phyloP scores from a whole-genome alignment of 2,329 filamentous ascomycete genomes.

The Cercospora beticola region DNA sequence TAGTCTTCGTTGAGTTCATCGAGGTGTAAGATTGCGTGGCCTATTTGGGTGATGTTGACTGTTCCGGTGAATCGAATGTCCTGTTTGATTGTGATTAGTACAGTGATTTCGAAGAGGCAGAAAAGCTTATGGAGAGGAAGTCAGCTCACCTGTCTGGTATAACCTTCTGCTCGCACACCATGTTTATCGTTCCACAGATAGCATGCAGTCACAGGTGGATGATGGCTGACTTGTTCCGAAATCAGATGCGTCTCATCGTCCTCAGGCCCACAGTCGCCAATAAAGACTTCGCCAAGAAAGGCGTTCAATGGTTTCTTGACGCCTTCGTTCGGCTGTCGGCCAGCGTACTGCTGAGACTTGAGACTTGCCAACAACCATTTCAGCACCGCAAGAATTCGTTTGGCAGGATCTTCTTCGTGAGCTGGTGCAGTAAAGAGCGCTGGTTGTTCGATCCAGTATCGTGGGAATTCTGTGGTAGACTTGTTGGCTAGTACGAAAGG shows the following conservation, averaged over 20 bases:
- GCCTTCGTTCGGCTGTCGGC: constrained; percentile 43
- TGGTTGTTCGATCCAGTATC: constrained; percentile 50
- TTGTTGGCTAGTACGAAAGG: constrained; percentile 48
- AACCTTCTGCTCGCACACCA: constrained; percentile 47
- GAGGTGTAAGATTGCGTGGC: constrained; percentile 47
- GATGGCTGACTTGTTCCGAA: constrained; percentile 49
- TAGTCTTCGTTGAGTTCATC: constrained; percentile 48
- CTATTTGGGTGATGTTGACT: constrained; percentile 50
- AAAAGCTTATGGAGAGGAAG: too few species aligned
- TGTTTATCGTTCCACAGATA: constrained; percentile 49
- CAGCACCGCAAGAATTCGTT: constrained; percentile 47
- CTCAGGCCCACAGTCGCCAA: constrained; percentile 41
- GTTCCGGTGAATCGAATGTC: constrained; percentile 49
- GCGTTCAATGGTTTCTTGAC: constrained; percentile 55
- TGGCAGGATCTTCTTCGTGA: constrained; percentile 41
- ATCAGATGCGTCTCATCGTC: constrained; percentile 44
- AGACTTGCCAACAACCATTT: constrained; percentile 52
- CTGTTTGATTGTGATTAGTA: not conserved
- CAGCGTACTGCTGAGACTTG: constrained; percentile 51
- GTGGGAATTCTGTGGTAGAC: constrained; percentile 48
- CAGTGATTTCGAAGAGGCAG: not conserved
- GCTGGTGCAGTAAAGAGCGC: constrained; percentile 49
- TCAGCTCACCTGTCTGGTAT: constrained; percentile 41
- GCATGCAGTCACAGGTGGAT: constrained; percentile 50
- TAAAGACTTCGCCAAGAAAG: constrained; percentile 48